Evolutionary conservation across 140 eudicot species (phyloP), one percentile per base, ranked within the genome.

Genomic region (Senecio squalidus): DNA sequence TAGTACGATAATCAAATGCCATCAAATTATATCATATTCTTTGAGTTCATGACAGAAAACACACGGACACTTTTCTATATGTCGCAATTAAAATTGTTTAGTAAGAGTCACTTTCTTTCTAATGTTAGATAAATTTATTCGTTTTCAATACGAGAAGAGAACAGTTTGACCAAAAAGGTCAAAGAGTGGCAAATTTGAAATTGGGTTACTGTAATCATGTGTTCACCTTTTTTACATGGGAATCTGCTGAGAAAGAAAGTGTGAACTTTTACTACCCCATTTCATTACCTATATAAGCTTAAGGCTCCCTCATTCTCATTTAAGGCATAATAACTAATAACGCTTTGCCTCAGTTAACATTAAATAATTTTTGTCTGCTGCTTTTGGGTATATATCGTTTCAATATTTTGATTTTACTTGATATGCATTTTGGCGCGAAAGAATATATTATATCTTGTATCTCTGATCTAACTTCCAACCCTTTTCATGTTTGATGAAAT

Each of bases 221-320:
- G 46, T 33, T 53, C 16, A 53, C 24, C 54, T 66, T 67, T n/a
- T 57, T 48, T 59, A 58, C 16, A 0, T 58, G 59, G 41, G 38
- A 41, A 23, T 58, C 47, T 55, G 17, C 48, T 34, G 62, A 60
- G 61, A 49, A 58, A 45, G 43, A 50, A 62, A 41, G 54, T 59
- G 30, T 68, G 25, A 17, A 50, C 4, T 22, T 29, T 22, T 14
- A 39, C 44, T 46, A 58, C 34, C 69, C 50, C 79, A 9, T 52
- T 47, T 11, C 55, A 20, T 31, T 25, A 23, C 70, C 23, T 82
- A 78, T 82, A 21, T 67, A 74, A 70, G 70, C 73, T 39, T 20
- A 62, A 69, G 60, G 59, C 50, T 69, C n/a, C 46, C 2, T 38
- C 20, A 28, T 11, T 21, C 4, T 46, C 51, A n/a, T 18, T 55